Base-by-base conservation (phyloP, 441 rosid genomes). In the Manihot esculenta region DNA sequence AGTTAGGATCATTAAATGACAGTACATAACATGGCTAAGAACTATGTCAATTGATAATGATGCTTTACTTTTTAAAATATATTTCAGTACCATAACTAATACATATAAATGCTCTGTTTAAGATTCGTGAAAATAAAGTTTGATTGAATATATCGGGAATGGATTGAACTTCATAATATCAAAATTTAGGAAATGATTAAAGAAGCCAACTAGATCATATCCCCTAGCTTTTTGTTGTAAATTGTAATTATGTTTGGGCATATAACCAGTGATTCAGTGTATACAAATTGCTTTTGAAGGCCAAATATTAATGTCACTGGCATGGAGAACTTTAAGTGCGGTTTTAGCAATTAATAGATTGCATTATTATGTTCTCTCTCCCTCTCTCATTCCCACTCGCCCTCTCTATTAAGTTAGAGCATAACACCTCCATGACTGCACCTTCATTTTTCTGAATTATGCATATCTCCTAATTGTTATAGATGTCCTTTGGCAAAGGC, bases 1-100 rank as follows among this genome's bases (percentile, higher is more conserved):
- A 55, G 57, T 42, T 61, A 30, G 20, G 55, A 58, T 59, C 55
- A 60, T 57, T 41, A 69, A 20, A 20, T 26, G 51, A 8, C 23
- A 12, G 30, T 61, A 5, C 59, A 58, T 15, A 35, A 5, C 59
- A 58, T 15, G 48, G n/a, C 27, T 33, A 23, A 8, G 51, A 41
- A 35, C 5, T 41, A 35, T 26, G 10, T 12, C 15, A 3, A 45
- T 35, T 35, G 26, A 26, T 44, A 21, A 38, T 33, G 4, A 23
- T 33, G 48, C 72, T 68, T 2, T 20, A 20, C 14, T 21, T 48
- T 35, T 20, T 61, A 0, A 5, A 24, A 8, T 15, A 33, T 44
- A 1, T 30, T 11, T 21, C 20, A 18, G 56, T 14, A 17, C 49
- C 11, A 24, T n/a, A 23, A n/a, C n/a, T 14, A 5, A 38, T 55